Conservation (phyloP, 768 basidiomycete genomes). For the Tylopilus subfusipes region DNA sequence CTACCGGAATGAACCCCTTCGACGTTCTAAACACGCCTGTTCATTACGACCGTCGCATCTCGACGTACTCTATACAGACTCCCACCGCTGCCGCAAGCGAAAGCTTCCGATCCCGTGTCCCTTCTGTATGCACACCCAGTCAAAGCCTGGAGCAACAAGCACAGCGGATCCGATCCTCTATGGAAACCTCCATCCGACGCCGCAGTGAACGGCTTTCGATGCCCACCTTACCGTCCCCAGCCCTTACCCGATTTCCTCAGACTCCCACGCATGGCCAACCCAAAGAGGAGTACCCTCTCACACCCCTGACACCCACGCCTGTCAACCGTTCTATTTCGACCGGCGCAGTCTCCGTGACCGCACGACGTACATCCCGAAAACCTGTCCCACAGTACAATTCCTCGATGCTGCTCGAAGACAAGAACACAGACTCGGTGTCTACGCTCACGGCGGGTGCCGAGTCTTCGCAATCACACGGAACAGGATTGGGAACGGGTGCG, state of each 20-base stretch:
- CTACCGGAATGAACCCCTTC: conserved; percentile 14
- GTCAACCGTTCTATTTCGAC: conserved; percentile 29
- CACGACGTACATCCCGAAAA: conserved; percentile 44
- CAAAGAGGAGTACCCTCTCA: conserved; percentile 31
- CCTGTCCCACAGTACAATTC: conserved; percentile 54
- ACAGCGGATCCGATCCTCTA: conserved; percentile 31
- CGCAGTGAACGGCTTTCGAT: conserved; percentile 31
- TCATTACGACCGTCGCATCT: conserved; percentile 17
- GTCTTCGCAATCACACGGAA: conserved; percentile 30
- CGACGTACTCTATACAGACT: conserved; percentile 16
- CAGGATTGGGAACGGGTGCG: conserved; percentile 10
- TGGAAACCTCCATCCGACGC: conserved; percentile 25
- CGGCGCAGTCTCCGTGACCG: conserved; percentile 18
- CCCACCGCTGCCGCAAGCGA: conserved; percentile 2
- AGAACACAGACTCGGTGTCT: conserved; percentile 21
- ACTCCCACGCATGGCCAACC: conserved; percentile 15
- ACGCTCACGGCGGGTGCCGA: conserved; percentile 20
- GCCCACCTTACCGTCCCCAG: conserved; percentile 20
- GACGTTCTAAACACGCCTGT: conserved; percentile 20
- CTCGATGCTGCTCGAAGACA: conserved; percentile 23
- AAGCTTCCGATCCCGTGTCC: conserved; percentile 6
- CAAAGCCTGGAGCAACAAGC: conserved; percentile 29
- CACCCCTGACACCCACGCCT: conserved; percentile 19
- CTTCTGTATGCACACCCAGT: conserved; percentile 11
- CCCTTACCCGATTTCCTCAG: conserved; percentile 14